Percentiles rank a stretch among this genome's conserved stretches.
Conservation (phyloP, 192 early-diverging fungal species). For the Spizellomyces punctatus region DNA sequence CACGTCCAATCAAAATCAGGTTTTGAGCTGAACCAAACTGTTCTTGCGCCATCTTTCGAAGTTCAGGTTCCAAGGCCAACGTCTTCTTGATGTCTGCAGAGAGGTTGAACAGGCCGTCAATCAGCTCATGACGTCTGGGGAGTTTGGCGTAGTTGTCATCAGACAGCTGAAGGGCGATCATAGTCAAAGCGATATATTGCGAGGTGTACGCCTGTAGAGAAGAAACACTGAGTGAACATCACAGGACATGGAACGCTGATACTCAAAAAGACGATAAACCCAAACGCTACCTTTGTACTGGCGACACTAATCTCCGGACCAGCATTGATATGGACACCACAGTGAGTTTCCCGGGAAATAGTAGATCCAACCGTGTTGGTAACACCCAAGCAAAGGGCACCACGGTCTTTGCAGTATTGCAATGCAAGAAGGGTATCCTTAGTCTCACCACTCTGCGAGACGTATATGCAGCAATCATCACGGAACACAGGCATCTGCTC, state of each 20-base stretch:
- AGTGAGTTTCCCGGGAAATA: conserved; percentile 66
- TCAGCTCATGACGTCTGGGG: conserved; percentile 52
- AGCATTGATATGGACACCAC: conserved; percentile 70
- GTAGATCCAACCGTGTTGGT: conserved; percentile 68
- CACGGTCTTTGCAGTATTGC: conserved; percentile 65
- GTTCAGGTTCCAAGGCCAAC: conserved; percentile 48
- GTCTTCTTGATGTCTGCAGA: conserved; percentile 59
- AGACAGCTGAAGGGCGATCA: conserved; percentile 64
- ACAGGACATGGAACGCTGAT: neutral
- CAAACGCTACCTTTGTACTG: conserved; percentile 52
- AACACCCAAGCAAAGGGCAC: conserved; percentile 65
- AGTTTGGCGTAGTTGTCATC: conserved; percentile 56
- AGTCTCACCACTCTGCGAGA: conserved; percentile 69
- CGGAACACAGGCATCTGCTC: conserved; percentile 60
- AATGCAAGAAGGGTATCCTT: conserved; percentile 63
- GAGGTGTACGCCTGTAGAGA: conserved; percentile 60
- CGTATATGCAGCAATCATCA: conserved; percentile 66
- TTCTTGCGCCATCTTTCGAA: conserved; percentile 50
- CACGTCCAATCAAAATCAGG: conserved; percentile 59
- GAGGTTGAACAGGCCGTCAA: conserved; percentile 55
- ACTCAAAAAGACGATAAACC: neutral
- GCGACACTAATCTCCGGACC: conserved; percentile 66
- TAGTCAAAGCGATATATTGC: conserved; percentile 59
- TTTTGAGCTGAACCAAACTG: conserved; percentile 35
- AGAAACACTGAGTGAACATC: neutral